Evolutionary conservation across 139 green algal genomes (phyloP).

Genomic region (Protoeuglena noctilucae): DNA sequence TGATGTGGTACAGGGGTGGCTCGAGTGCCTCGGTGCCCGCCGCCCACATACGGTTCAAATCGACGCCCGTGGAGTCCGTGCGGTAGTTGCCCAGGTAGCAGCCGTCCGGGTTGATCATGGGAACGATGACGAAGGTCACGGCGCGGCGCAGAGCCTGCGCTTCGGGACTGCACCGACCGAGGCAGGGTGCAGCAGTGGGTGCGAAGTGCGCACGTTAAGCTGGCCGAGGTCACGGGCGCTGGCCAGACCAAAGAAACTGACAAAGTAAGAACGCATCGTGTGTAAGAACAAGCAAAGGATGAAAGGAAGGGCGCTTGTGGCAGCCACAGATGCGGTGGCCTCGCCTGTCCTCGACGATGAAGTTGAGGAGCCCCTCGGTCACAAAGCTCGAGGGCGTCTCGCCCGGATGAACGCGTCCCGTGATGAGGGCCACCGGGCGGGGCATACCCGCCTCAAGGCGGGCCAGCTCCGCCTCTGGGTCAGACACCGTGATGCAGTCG

Average conservation of each 20-base stretch:
- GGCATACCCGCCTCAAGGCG: neutral
- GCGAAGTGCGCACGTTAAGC: no score
- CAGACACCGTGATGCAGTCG: neutral
- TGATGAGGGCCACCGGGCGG: constrained; percentile 26
- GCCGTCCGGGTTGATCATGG: constrained; percentile 10
- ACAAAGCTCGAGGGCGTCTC: constrained; percentile 43
- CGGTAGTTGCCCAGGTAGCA: constrained; percentile 8
- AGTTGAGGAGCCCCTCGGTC: constrained; percentile 37
- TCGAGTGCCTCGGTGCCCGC: neutral
- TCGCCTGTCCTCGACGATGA: constrained; percentile 13
- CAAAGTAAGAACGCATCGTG: neutral
- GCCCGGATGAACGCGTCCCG: constrained; percentile 41
- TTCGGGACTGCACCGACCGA: no score
- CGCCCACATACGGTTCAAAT: constrained; percentile 7
- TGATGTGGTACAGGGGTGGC: constrained; percentile 1
- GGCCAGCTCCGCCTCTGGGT: neutral
- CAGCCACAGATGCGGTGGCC: neutral
- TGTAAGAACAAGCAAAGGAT: neutral
- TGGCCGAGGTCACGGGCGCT: no score
- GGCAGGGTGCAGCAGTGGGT: neutral
- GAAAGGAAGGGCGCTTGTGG: neutral
- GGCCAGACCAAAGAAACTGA: no score
- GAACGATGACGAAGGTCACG: constrained; percentile 3
- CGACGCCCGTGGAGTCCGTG: constrained; percentile 2
- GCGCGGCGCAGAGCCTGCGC: no score